Base-by-base conservation (phyloP, 1,139 yeast genomes). In the Pichia sp. region DNA sequence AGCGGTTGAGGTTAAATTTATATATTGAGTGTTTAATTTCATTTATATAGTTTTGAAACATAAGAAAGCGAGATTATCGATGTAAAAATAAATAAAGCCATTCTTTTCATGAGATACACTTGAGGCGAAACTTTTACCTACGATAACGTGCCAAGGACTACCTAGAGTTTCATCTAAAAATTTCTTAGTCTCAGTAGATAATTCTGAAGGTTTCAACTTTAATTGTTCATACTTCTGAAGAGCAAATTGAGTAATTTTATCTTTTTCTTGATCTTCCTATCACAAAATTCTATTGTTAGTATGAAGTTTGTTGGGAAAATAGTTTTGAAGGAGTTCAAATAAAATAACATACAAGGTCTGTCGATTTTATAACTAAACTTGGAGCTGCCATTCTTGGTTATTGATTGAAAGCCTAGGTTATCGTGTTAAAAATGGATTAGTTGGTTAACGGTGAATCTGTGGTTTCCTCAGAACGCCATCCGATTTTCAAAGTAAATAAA, bases 81-180 rank as follows among this genome's bases (percentile, higher is more conserved):
- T 69, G 62, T 86, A 88, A 55, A 85, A 84, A 63, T 91, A 89
- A 26, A 84, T 69, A 59, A 91, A 91, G 57, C 74, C 77, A 21
- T 95, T 94, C 48, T 83, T 74, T 55, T 75, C 63, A 58, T 93
- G 98, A 17, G 97, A 85, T 21, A 93, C 96, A 58, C 83, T 88
- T 41, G 93, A 79, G 4, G 97, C 97, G 63, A 91, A 91, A 55
- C 84, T 84, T 61, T 80, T 79, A 24, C 98, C 99, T 40, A 88
- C 96, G 45, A 91, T 77, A 24, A 88, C 93, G 60, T 91, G 97
- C 98, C 98, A 91, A 20, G 95, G 79, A 35, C 83, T 76, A 1
- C 96, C 96, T 53, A 72, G 82, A 44, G 63, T 60, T 33, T 67
- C 63, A 57, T 82, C 89, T 52, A 79, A 60, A 52, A 81, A 86